Percentiles rank a stretch among this genome's conserved stretches.
phyloP scores from a whole-genome alignment of 108 stramenopile species.

The Seminavis robusta region DNA sequence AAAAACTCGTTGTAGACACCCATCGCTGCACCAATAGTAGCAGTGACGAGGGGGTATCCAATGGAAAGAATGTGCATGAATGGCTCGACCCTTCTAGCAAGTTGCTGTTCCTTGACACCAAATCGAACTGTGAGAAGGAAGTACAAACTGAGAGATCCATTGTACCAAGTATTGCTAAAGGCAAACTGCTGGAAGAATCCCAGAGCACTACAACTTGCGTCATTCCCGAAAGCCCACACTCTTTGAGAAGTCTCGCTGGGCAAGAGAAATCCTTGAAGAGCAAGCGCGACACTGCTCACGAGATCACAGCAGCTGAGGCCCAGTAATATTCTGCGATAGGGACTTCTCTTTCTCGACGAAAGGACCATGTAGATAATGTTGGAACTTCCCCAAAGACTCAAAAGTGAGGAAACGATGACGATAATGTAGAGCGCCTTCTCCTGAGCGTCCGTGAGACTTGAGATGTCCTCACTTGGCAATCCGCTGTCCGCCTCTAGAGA shows the following conservation, averaged over 20 bases:
- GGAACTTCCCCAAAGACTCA: too few species aligned
- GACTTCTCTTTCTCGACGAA: neutral
- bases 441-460: too few species aligned
- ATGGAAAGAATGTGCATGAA: slow-evolving; percentile 13
- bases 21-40: neutral
- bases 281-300: neutral
- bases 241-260: slow-evolving; percentile 8
- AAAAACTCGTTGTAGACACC: too few species aligned
- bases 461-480: too few species aligned
- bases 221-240: slow-evolving; percentile 17
- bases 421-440: too few species aligned
- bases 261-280: neutral
- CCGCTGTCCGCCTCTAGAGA: too few species aligned
- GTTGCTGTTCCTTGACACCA: neutral
- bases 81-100: slow-evolving; percentile 16
- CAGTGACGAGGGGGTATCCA: neutral
- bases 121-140: slow-evolving; percentile 19
- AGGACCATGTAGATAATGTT: too few species aligned
- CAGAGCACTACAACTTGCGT: slow-evolving; percentile 14
- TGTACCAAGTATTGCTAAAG: slow-evolving; percentile 21
- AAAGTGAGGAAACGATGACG: too few species aligned
- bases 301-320: slow-evolving; percentile 16
- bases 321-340: slow-evolving; percentile 19
- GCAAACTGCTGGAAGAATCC: slow-evolving; percentile 25
- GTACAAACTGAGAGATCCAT: slow-evolving; percentile 18